Percentiles rank a stretch among this genome's conserved stretches.
Conservation (phyloP, 208 protist species). For the Sergeia podlipaevii region DNA sequence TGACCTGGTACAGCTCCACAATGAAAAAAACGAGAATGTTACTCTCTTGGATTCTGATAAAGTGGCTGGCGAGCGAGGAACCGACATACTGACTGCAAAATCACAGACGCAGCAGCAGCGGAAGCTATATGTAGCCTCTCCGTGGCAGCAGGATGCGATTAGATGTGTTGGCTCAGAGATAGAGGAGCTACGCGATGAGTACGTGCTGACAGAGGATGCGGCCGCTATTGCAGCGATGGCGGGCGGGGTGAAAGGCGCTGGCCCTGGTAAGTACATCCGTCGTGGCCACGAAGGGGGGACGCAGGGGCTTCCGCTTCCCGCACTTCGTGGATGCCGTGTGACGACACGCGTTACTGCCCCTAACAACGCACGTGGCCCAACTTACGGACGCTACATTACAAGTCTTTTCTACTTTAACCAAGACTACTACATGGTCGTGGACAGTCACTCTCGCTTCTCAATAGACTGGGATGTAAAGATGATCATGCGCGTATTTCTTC, state of each 20-base stretch:
- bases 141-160: constrained; percentile 18
- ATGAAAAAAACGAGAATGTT: too few species aligned
- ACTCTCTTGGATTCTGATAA: too few species aligned
- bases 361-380: constrained; percentile 62
- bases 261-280: constrained; percentile 7
- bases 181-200: constrained; percentile 27
- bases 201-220: constrained; percentile 4
- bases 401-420: constrained; percentile 74
- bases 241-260: constrained; percentile 10
- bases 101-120: too few species aligned
- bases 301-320: constrained; percentile 25
- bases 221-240: constrained; percentile 17
- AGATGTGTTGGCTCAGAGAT: constrained; percentile 26
- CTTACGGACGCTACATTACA: constrained; percentile 73
- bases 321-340: constrained; percentile 58
- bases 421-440: constrained; percentile 87
- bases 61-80: too few species aligned
- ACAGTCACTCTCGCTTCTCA: constrained; percentile 80
- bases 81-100: too few species aligned
- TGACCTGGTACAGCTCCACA: background rate
- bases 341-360: constrained; percentile 33
- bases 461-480: constrained; percentile 73
- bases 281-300: constrained; percentile 25
- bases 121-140: too few species aligned
- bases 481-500: constrained; percentile 54